Evolutionary conservation across 140 eudicot genomes (phyloP).

Genomic region (Senecio squalidus): DNA sequence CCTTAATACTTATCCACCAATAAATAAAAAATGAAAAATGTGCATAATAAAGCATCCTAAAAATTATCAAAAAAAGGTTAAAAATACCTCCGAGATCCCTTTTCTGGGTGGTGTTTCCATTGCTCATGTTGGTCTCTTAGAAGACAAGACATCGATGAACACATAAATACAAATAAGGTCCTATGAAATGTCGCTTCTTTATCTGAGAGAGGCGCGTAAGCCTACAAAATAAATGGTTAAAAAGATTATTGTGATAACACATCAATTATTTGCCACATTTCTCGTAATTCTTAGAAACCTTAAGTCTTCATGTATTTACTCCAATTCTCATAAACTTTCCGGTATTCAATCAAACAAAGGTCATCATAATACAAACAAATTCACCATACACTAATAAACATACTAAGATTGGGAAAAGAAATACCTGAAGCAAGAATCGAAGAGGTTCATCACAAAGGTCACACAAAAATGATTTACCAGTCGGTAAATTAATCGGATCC

Average conservation of each 20-base stretch:
- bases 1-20: constrained; percentile 58
- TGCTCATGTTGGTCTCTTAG: constrained; percentile 87
- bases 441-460: constrained; percentile 79
- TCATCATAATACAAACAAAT: background rate
- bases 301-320: background rate
- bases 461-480: constrained; percentile 56
- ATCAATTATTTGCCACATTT: too few species aligned
- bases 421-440: constrained; percentile 94
- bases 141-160: constrained; percentile 81
- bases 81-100: constrained; percentile 59
- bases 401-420: too few species aligned
- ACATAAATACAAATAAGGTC: constrained; percentile 69
- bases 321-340: background rate
- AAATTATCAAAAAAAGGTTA: background rate
- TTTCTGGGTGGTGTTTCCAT: constrained; percentile 66
- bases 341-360: too few species aligned
- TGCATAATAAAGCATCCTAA: background rate
- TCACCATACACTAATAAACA: background rate
- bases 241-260: background rate
- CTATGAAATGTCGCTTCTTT: constrained; percentile 78
- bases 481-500: constrained; percentile 77
- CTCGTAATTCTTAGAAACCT: too few species aligned
- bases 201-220: constrained; percentile 71
- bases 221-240: constrained; percentile 27
- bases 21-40: background rate